Percentiles rank a stretch among this genome's conserved stretches.
These are phyloP conservation scores for Pythium myriotylum DNA, from an alignment of 352 stramenopile genomes.

Conservation along the genomic window DNA sequence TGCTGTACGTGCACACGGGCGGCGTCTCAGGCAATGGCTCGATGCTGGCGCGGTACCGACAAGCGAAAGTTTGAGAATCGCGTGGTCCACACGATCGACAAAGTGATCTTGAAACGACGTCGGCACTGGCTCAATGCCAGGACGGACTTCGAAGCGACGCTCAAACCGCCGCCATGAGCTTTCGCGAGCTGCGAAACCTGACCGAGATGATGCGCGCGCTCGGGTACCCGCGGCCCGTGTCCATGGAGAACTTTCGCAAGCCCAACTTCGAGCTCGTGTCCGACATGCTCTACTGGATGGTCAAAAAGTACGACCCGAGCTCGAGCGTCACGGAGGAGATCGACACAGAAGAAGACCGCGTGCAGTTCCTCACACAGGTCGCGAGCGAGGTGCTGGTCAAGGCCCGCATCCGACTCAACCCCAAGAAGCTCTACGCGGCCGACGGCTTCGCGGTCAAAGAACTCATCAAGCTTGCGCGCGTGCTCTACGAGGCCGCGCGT, in stretches of 20 bases:
- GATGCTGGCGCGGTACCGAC: constrained; percentile 70
- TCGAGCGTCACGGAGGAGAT: constrained; percentile 92
- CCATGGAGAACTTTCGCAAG: constrained; percentile 94
- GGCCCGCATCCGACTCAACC: constrained; percentile 92
- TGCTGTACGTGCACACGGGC: constrained; percentile 85
- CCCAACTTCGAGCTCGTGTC: constrained; percentile 98
- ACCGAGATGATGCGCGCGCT: constrained; percentile 96
- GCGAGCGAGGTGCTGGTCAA: constrained; percentile 85
- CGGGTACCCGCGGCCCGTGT: constrained; percentile 90
- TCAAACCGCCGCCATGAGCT: constrained; percentile 56
- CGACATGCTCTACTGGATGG: constrained; percentile 97
- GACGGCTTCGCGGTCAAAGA: constrained; percentile 94
- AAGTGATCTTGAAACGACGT: constrained; percentile 33
- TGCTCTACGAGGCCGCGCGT: constrained; percentile 91
- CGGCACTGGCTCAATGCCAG: background rate
- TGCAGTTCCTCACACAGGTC: constrained; percentile 93
- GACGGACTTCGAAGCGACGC: constrained; percentile 2
- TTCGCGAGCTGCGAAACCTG: constrained; percentile 90
- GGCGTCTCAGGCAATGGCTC: constrained; percentile 72
- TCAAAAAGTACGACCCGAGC: constrained; percentile 91
- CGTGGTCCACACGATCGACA: constrained; percentile 13
- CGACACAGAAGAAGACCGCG: constrained; percentile 93
- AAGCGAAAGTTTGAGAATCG: constrained; percentile 13
- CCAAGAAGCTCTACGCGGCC: constrained; percentile 96
- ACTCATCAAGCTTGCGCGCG: constrained; percentile 93